Percentiles rank a stretch among this genome's conserved stretches.
Conservation (phyloP, 2,329 filamentous ascomycete species). For the Colletotrichum theobromicola region DNA sequence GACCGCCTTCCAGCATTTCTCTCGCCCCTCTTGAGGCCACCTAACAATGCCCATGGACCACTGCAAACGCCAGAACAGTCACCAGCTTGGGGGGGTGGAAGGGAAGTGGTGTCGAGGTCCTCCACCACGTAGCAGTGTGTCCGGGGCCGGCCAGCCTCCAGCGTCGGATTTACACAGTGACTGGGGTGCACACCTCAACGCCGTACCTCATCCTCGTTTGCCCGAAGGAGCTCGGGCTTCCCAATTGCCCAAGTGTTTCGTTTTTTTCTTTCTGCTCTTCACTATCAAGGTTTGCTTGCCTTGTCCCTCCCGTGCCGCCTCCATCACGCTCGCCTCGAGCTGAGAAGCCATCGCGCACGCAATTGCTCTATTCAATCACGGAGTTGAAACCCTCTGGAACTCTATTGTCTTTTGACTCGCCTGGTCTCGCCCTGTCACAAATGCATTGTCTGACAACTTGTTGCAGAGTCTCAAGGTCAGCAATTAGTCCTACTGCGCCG, state of each 20-base stretch:
- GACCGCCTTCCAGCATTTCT: slow-evolving; percentile 17
- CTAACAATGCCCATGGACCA: not conserved
- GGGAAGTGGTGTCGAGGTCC: not conserved
- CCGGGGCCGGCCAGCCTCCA: not conserved
- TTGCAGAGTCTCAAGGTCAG: not conserved
- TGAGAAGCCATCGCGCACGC: not conserved
- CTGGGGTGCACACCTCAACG: not conserved
- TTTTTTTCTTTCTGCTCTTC: not conserved
- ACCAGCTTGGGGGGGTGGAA: not conserved
- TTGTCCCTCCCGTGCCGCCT: not conserved
- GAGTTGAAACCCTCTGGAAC: slow-evolving; percentile 8
- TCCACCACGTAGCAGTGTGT: not conserved
- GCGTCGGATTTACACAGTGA: slow-evolving; percentile 6
- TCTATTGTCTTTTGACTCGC: not conserved
- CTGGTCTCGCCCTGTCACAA: not conserved
- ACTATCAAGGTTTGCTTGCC: not conserved
- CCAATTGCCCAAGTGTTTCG: not conserved
- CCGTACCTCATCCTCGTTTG: not conserved
- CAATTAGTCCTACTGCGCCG: not conserved
- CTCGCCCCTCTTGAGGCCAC: slow-evolving; percentile 1
- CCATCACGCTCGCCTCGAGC: not conserved
- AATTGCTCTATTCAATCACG: not conserved
- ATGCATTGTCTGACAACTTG: not conserved
- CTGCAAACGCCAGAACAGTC: not conserved
- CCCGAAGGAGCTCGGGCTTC: slow-evolving; percentile 1